Evolutionary conservation across 768 basidiomycete species (phyloP), one percentile per base, ranked within the genome.

Genomic region (Podaxis carcinomalis): DNA sequence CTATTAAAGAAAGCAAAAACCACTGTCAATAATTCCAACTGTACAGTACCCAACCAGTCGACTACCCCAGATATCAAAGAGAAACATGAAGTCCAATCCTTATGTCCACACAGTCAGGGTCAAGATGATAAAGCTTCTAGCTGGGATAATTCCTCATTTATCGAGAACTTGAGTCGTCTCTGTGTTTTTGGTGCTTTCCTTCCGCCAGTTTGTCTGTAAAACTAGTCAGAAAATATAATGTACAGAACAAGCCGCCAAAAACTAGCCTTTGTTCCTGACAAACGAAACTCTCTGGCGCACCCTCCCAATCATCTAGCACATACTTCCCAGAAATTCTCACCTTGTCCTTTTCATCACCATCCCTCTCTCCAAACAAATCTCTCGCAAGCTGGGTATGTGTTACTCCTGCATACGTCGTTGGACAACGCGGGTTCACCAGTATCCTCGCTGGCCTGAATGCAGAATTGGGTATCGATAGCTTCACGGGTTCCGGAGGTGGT

Each of bases 351-450:
- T 86, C 86, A 44, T 78, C 80, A 51, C 92, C 87, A 23, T 86
- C 87, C n/a, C 85, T 83, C 42, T 84, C 81, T 9, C 95, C 96
- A 68, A 98, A 98, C 66, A 99, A 74, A 73, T 98, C 95, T 49
- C 92, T 73, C n/a, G 96, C 95, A 37, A 99, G 83, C 73, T 94
- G 92, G 21, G 95, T 93, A 73, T 99, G 96, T 64, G 89, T 92
- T 3, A 98, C 96, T 3, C 96, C 97, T 0, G 96, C 96, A 70
- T 99, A 99, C 21, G 96, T 98, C 37, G 96, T 98, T 56, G 96
- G 92, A 72, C 95, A 98, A 14, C 95, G 85, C 4, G 96, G 96
- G 69, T 98, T 98, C 59, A 99, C 89, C 65, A 99, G 73, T 67
- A 99, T 97, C 57, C 95, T 81, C 3, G 95, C 96, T 4, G 95